Evolutionary conservation across 2,329 filamentous ascomycete species (phyloP).

Genomic region (Volutella citrinella): DNA sequence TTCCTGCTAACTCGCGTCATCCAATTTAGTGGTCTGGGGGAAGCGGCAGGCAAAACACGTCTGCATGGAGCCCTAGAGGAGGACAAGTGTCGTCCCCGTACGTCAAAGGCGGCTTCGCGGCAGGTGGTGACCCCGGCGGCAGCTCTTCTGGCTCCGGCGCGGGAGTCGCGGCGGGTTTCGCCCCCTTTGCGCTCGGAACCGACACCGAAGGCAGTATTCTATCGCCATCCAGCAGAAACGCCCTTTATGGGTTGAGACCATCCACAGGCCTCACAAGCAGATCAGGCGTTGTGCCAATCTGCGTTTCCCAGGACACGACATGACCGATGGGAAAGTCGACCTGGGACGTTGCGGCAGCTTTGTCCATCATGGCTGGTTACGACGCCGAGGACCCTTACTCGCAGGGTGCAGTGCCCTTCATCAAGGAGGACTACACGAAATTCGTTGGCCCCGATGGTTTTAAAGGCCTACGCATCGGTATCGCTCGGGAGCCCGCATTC

Average conservation of each 20-base stretch:
- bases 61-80: slow-evolving; percentile 4
- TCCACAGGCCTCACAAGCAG: slow-evolving; percentile 4
- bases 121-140: slow-evolving; percentile 1
- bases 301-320: slow-evolving; percentile 2
- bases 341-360: slow-evolving; percentile 1
- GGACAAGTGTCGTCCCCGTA: slow-evolving; percentile 1
- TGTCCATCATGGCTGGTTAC: slow-evolving; percentile 1
- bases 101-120: slow-evolving; percentile 1
- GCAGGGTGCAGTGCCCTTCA: neutral
- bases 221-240: neutral
- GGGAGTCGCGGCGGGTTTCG: slow-evolving; percentile 3
- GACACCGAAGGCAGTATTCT: slow-evolving; percentile 4
- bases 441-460: slow-evolving; percentile 1
- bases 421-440: neutral
- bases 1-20: too few relatives aligned
- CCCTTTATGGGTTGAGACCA: slow-evolving; percentile 1
- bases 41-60: neutral
- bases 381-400: slow-evolving; percentile 3
- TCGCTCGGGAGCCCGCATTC: slow-evolving; percentile 1
- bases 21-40: slow-evolving; percentile 3
- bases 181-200: neutral
- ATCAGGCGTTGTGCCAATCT: slow-evolving; percentile 3
- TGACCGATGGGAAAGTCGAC: slow-evolving; percentile 1
- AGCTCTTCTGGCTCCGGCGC: slow-evolving; percentile 1
- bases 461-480: neutral